Conservation (phyloP, 192 early-diverging fungal species). For the Coemansia asiatica region DNA sequence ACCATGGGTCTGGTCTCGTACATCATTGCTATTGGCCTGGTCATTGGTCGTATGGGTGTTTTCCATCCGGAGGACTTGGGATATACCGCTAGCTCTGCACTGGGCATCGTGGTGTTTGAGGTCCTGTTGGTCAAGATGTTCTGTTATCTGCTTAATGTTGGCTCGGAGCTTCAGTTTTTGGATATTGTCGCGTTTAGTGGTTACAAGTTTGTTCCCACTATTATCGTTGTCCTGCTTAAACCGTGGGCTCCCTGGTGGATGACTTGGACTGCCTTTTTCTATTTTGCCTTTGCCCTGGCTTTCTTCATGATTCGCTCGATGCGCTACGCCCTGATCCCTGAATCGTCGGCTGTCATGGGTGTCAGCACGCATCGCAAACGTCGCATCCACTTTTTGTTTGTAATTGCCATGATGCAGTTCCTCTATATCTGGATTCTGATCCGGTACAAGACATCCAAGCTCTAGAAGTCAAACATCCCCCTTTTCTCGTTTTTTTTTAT, state of each 20-base stretch:
- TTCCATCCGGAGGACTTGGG: constrained; percentile 90
- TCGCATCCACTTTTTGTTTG: constrained; percentile 84
- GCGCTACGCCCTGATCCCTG: constrained; percentile 72
- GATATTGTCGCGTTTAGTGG: constrained; percentile 88
- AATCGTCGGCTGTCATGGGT: constrained; percentile 61
- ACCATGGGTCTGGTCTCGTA: constrained; percentile 93
- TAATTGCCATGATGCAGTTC: constrained; percentile 79
- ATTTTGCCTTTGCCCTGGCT: constrained; percentile 73
- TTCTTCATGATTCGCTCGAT: constrained; percentile 86
- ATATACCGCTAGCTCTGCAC: constrained; percentile 77
- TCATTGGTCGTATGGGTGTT: constrained; percentile 61
- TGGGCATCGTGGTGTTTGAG: constrained; percentile 77
- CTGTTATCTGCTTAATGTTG: constrained; percentile 84
- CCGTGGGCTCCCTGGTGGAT: constrained; percentile 58
- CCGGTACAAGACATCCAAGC: constrained; percentile 43
- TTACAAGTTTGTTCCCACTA: constrained; percentile 91
- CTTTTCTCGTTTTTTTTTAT: not conserved
- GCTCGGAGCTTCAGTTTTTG: constrained; percentile 76
- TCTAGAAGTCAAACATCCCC: not conserved
- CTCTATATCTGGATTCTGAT: constrained; percentile 81
- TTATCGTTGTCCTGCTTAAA: constrained; percentile 54
- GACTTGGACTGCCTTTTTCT: constrained; percentile 71
- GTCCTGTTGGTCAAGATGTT: constrained; percentile 81
- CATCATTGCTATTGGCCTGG: constrained; percentile 73
- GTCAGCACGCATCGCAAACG: constrained; percentile 72